Evolutionary conservation across 306 rosid species (phyloP).

Genomic region (Medicago truncatula): DNA sequence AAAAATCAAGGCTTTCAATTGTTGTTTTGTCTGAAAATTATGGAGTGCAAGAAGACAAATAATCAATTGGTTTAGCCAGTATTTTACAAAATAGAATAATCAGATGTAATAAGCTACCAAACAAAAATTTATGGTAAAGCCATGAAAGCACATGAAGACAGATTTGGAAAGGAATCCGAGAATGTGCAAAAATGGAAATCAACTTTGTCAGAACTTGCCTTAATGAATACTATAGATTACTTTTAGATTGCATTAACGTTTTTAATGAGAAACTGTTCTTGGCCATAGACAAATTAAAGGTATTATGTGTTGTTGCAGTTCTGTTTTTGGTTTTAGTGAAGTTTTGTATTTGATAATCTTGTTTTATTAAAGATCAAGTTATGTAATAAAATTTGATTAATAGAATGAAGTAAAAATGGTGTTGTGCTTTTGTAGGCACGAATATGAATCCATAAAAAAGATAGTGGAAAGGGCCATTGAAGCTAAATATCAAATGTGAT

Average conservation of each 20-base stretch:
- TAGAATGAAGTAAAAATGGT: background rate
- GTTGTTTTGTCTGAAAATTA: slow-evolving; percentile 32
- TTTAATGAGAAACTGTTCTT: background rate
- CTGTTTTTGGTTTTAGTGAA: background rate
- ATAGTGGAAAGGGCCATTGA: slow-evolving; percentile 9
- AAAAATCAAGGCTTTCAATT: slow-evolving; percentile 15
- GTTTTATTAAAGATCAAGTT: no score
- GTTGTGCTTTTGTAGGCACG: slow-evolving; percentile 23
- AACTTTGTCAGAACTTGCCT: slow-evolving; percentile 22
- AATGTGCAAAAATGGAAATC: slow-evolving; percentile 9
- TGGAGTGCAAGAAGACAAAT: background rate
- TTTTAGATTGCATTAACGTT: no score
- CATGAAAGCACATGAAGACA: slow-evolving; percentile 2
- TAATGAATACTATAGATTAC: no score
- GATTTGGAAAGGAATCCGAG: background rate
- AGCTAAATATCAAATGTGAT: background rate
- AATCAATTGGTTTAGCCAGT: slow-evolving; percentile 19
- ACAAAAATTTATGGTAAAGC: background rate
- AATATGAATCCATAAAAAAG: slow-evolving; percentile 12
- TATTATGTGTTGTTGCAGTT: background rate
- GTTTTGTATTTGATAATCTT: no score
- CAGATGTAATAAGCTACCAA: background rate
- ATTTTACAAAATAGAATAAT: background rate
- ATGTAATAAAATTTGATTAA: no score
- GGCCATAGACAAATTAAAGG: no score